A percentile compares a stretch with the other conserved stretches of the same genome.
Conservation (phyloP, 495 filamentous ascomycete genomes). For the Jackrogersella minutella region DNA sequence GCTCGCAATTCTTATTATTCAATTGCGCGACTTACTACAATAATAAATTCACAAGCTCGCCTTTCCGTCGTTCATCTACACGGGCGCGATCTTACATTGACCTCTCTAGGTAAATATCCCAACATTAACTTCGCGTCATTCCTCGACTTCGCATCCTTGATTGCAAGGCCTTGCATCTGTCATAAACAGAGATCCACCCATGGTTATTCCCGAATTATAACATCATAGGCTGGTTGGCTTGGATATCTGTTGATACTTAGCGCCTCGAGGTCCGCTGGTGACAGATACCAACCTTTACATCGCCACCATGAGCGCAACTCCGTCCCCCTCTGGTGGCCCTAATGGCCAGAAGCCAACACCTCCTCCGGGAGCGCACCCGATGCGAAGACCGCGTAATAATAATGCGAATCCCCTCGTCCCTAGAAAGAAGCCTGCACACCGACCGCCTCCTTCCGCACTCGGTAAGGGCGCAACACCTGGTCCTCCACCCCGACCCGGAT, state of each 20-base stretch:
- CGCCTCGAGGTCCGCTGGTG: neutral
- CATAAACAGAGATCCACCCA: neutral
- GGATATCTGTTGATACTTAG: slow-evolving; percentile 13
- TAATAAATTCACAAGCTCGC: neutral
- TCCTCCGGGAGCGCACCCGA: slow-evolving; percentile 44
- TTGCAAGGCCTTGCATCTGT: neutral
- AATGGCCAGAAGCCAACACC: slow-evolving; percentile 55
- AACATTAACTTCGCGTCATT: slow-evolving; percentile 5
- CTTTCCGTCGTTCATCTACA: neutral
- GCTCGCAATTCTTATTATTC: neutral
- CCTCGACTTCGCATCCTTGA: neutral
- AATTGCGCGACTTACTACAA: slow-evolving; percentile 5
- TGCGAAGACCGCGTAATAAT: slow-evolving; percentile 57
- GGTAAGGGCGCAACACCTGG: slow-evolving; percentile 6
- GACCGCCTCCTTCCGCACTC: slow-evolving; percentile 43
- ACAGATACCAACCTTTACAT: slow-evolving; percentile 2
- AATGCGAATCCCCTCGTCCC: slow-evolving; percentile 72
- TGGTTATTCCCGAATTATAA: slow-evolving; percentile 7
- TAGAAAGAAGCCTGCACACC: slow-evolving; percentile 60
- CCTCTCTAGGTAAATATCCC: neutral
- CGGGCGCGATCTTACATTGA: slow-evolving; percentile 9
- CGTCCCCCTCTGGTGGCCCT: slow-evolving; percentile 59
- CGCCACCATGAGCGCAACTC: slow-evolving; percentile 59
- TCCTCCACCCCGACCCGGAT: slow-evolving; percentile 4
- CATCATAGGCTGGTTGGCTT: slow-evolving; percentile 1